Conservation (phyloP, 2,329 filamentous ascomycete genomes). For the Claviceps sp. region DNA sequence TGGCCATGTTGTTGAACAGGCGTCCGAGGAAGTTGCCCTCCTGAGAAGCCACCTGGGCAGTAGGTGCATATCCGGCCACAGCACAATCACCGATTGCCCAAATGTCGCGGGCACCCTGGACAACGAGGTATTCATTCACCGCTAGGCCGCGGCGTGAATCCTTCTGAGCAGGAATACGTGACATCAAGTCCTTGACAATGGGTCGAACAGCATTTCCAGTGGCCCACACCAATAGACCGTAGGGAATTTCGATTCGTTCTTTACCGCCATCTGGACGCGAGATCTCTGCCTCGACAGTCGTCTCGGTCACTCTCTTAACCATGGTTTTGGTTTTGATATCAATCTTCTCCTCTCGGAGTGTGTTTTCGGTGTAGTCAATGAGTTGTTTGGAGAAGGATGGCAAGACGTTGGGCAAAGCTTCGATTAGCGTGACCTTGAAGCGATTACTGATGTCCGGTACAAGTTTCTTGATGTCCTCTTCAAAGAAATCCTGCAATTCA, state of each 20-base stretch:
- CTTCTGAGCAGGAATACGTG: constrained; percentile 84
- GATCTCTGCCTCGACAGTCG: constrained; percentile 80
- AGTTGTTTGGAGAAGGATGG: constrained; percentile 98
- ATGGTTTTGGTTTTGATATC: constrained; percentile 96
- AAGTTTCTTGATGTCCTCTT: constrained; percentile 95
- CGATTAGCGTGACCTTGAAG: constrained; percentile 95
- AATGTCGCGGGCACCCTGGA: constrained; percentile 91
- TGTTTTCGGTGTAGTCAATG: constrained; percentile 98
- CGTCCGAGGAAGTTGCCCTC: constrained; percentile 90
- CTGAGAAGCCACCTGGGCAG: constrained; percentile 90
- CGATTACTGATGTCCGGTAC: constrained; percentile 88
- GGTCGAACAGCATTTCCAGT: constrained; percentile 90
- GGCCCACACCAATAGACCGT: constrained; percentile 94
- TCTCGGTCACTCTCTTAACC: constrained; percentile 94
- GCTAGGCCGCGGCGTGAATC: constrained; percentile 87
- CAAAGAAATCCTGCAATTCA: constrained; percentile 97
- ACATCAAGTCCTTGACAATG: constrained; percentile 82
- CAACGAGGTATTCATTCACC: constrained; percentile 97
- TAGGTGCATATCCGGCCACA: constrained; percentile 93
- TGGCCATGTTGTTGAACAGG: constrained; percentile 98
- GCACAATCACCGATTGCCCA: constrained; percentile 98
- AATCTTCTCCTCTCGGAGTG: constrained; percentile 97
- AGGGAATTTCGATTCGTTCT: constrained; percentile 69
- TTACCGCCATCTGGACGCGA: constrained; percentile 75
- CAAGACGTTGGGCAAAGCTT: constrained; percentile 90